phyloP scores from a whole-genome alignment of 177 flowering plant genomes.

The Vitis hybrid region DNA sequence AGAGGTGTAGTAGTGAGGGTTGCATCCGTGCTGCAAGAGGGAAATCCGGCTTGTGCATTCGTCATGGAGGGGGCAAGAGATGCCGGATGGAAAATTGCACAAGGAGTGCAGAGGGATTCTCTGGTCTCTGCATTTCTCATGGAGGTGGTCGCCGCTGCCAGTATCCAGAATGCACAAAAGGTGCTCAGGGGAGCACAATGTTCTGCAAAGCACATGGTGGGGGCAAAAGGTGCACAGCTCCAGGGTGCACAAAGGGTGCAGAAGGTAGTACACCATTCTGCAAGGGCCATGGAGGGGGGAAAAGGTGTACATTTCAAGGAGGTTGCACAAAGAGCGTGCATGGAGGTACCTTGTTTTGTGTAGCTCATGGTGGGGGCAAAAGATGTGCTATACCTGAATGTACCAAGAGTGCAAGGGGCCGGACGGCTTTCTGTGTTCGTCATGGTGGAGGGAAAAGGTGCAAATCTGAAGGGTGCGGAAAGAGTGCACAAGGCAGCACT shows the following conservation, averaged over 20 bases:
- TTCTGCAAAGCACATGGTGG: slow-evolving; percentile 99
- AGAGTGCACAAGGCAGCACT: slow-evolving; percentile 97
- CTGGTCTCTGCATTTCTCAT: slow-evolving; percentile 97
- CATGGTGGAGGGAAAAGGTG: slow-evolving; percentile 99
- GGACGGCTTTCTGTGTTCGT: slow-evolving; percentile 89
- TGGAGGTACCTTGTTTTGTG: slow-evolving; percentile 95
- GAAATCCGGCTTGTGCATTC: slow-evolving; percentile 87
- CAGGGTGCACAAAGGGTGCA: slow-evolving; percentile 88
- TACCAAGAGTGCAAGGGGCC: slow-evolving; percentile 93
- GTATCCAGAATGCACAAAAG: slow-evolving; percentile 67
- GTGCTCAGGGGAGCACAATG: slow-evolving; percentile 98
- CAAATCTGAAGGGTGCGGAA: slow-evolving; percentile 77
- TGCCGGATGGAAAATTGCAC: slow-evolving; percentile 88
- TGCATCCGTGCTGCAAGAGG: slow-evolving; percentile 93
- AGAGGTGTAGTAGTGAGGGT: slow-evolving; percentile 79
- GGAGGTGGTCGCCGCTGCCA: slow-evolving; percentile 97
- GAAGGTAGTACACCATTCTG: slow-evolving; percentile 94
- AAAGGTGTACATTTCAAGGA: slow-evolving; percentile 80
- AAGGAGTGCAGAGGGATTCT: slow-evolving; percentile 94
- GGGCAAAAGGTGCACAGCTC: slow-evolving; percentile 81
- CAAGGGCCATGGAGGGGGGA: slow-evolving; percentile 99
- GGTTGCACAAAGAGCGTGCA: slow-evolving; percentile 96
- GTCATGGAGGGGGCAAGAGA: slow-evolving; percentile 99
- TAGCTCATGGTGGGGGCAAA: slow-evolving; percentile 98
- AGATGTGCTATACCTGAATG: slow-evolving; percentile 87